Base-by-base conservation (phyloP, 805 yeast species). In the Schwanniomyces yamadae region DNA sequence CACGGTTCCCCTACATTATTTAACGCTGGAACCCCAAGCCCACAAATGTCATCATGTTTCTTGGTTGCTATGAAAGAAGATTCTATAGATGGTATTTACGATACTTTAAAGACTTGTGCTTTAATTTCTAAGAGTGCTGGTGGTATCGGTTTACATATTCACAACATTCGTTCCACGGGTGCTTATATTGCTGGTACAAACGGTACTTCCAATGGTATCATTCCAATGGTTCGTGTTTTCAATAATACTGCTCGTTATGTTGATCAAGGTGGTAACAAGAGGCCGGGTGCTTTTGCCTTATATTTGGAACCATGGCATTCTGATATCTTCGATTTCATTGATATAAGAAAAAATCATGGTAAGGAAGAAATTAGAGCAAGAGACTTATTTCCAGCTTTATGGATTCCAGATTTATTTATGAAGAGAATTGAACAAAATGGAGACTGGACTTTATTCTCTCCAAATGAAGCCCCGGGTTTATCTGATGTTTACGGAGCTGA, bases 361-460 rank as follows among this genome's bases (percentile, higher is more conserved):
- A 77, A 77, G 52, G 82, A 77, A 56, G 82, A 77, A 55, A 73
- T 73, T 45, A 66, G 82, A 55, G 80, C 82, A 19, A 69, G 82
- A 63, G 82, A 77, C 52, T 68, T 77, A 52, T 77, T 77, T 66
- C 78, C 78, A 34, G 82, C 81, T 11, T 63, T 77, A 43, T 77
- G 82, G 82, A 75, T 77, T 46, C 79, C 82, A 4, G 82, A 77
- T 56, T 62, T 77, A 51, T 77, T 77, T 58, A 77, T 77, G 82
- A 64, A 75, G 60, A 63, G 81, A 55, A 80, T 77, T 42, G 79
- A 77, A 60, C 59, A 62, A 38, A 73, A 75, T 49, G 73, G 59
- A 35, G 75, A 70, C 5, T 77, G 82, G 82, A 71, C 80, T 25
- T 59, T 77, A 45, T 77, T 77, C 57, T 75, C 81, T 33, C 81